Evolutionary conservation across 768 basidiomycete species (phyloP).

Genomic region (Phlebiopsis gigantea): DNA sequence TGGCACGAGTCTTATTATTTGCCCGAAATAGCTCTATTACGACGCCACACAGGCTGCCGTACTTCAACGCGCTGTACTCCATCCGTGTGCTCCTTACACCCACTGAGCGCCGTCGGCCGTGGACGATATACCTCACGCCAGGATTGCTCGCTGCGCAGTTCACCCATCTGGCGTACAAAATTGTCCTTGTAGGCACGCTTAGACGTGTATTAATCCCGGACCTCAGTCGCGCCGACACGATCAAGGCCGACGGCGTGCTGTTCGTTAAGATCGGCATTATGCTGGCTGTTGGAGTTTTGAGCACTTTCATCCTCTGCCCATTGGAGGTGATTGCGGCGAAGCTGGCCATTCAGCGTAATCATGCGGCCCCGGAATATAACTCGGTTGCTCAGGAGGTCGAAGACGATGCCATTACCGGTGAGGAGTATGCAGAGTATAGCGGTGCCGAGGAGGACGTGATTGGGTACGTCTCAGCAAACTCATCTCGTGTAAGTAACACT

Average conservation of each 20-base stretch:
- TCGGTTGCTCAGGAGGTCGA: conserved; percentile 71
- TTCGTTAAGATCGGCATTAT: conserved; percentile 48
- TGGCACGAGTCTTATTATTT: not conserved
- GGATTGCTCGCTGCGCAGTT: conserved; percentile 46
- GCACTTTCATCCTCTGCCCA: conserved; percentile 60
- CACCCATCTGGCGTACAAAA: conserved; percentile 39
- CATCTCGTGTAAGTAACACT: conserved; percentile 4
- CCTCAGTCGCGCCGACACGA: conserved; percentile 31
- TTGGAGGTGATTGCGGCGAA: conserved; percentile 77
- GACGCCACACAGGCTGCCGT: conserved; percentile 73
- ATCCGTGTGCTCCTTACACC: conserved; percentile 73
- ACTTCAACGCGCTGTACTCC: conserved; percentile 49
- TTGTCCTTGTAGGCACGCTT: conserved; percentile 37
- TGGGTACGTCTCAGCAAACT: conserved; percentile 44
- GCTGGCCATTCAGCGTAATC: conserved; percentile 81
- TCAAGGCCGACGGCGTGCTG: conserved; percentile 39
- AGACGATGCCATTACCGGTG: conserved; percentile 51
- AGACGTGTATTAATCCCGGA: conserved; percentile 57
- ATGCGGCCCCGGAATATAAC: conserved; percentile 69
- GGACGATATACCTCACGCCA: conserved; percentile 78
- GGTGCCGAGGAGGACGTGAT: conserved; percentile 81
- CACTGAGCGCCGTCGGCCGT: conserved; percentile 73
- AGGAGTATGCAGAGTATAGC: conserved; percentile 67
- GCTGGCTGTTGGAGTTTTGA: conserved; percentile 47
- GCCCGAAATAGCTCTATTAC: conserved; percentile 61